Base-by-base conservation (phyloP, 345 rosid species). In the Eutrema yunnanense region DNA sequence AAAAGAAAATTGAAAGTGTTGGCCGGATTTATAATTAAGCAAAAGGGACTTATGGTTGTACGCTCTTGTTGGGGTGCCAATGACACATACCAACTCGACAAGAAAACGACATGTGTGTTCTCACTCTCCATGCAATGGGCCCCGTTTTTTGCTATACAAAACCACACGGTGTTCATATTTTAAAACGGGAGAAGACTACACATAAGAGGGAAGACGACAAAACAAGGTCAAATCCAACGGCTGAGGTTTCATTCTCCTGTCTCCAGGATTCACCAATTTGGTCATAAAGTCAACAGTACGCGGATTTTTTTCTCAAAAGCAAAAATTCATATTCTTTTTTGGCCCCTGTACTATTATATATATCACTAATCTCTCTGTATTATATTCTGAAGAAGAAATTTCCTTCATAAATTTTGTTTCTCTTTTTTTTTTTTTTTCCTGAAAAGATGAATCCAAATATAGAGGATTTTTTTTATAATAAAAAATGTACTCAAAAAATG, bases 21-120 rank as follows among this genome's bases (percentile, higher is more conserved):
- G 14, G 58, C 4, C 29, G 26, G 76, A 71, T 77, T 71, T 57
- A 50, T 65, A 58, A 71, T 71, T 58, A 77, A 77, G 80, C 80
- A 77, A 77, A 77, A 77, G 76, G 76, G 76, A 77, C 80, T 77
- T 65, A 51, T 48, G 76, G 68, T 65, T 77, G 42, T 12, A 77
- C 63, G 53, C 62, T 77, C 80, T 77, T 77, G 80, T 77, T 77
- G 72, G 67, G 6, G 6, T 77, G 73, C 73, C 76, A 65, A 65
- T 51, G 76, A 77, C 80, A 71, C 72, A 77, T 77, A 77, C 76
- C 80, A 77, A 77, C 80, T 77, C 76, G 62, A 77, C 73, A 71
- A 2, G 80, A 77, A 58, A 77, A 77, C 51, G 80, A 77, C 80
- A 77, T 65, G 76, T 77, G 72, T 64, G 68, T 58, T 77, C 50